phyloP scores from a whole-genome alignment of 495 filamentous ascomycete genomes.

The Penicillium samsonianum region DNA sequence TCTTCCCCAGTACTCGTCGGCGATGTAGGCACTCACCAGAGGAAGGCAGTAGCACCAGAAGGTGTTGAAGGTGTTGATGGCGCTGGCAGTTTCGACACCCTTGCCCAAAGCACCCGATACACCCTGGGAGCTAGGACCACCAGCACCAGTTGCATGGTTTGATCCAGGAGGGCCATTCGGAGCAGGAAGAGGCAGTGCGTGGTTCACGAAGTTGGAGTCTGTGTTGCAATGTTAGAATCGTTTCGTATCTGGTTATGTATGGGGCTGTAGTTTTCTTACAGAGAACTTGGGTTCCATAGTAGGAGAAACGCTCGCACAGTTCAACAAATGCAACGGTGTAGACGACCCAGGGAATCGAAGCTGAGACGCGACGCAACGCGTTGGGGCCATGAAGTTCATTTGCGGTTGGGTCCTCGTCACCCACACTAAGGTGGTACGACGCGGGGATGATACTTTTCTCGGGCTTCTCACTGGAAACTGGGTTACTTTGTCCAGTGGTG shows the following conservation, averaged over 20 bases:
- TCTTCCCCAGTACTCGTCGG: constrained; percentile 71
- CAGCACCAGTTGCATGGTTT: constrained; percentile 7
- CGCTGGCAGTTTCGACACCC: constrained; percentile 24
- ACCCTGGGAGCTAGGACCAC: constrained; percentile 20
- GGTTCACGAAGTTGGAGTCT: background rate
- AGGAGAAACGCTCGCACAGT: background rate
- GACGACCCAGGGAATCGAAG: background rate
- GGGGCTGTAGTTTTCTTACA: background rate
- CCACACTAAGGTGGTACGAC: background rate
- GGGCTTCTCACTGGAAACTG: background rate
- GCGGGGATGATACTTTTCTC: background rate
- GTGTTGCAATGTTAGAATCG: background rate
- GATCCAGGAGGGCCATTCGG: background rate
- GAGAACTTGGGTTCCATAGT: background rate
- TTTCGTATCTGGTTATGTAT: background rate
- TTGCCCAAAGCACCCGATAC: constrained; percentile 29
- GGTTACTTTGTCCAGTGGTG: background rate
- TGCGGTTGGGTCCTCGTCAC: background rate
- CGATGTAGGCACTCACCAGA: constrained; percentile 67
- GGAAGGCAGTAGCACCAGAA: constrained; percentile 77
- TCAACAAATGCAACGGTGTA: background rate
- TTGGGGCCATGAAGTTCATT: background rate
- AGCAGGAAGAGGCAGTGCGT: background rate
- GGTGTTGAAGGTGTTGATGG: constrained; percentile 52
- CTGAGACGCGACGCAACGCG: background rate